These are phyloP conservation scores for Pholiota microspora DNA, from an alignment of 768 basidiomycete species.

Conservation along the genomic window DNA sequence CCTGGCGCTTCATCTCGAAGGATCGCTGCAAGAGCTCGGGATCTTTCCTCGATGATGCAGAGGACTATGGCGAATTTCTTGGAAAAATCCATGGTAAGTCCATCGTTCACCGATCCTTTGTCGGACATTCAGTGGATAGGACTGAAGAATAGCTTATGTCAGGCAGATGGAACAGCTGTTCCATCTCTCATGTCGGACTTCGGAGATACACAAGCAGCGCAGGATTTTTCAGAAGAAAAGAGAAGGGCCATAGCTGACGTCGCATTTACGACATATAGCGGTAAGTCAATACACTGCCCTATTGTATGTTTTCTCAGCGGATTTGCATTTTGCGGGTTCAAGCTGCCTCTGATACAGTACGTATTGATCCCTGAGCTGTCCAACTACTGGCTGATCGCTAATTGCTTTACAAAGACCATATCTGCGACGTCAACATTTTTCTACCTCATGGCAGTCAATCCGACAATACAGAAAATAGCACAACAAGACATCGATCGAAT, in stretches of 20 bases:
- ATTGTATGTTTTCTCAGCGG: not conserved
- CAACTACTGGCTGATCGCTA: too few species aligned
- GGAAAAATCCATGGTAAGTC: conserved; percentile 6
- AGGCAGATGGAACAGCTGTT: not conserved
- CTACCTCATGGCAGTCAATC: conserved; percentile 3
- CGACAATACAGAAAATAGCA: not conserved
- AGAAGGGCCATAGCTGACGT: not conserved
- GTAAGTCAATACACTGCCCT: not conserved
- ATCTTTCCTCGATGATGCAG: not conserved
- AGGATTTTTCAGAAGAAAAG: not conserved
- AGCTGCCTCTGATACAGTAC: conserved; percentile 4
- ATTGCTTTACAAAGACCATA: conserved; percentile 3
- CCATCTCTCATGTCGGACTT: conserved; percentile 3
- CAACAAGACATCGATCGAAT: not conserved
- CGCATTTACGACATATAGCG: conserved; percentile 1
- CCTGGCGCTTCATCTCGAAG: conserved; percentile 10
- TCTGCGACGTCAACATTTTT: conserved; percentile 1
- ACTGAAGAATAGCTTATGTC: not conserved
- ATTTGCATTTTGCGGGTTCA: not conserved
- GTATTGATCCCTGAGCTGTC: too few species aligned
- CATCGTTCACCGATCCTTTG: not conserved
- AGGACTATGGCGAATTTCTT: conserved; percentile 6
- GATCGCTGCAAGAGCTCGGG: not conserved
- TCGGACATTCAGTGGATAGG: not conserved
- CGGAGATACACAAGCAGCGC: not conserved